phyloP scores from a whole-genome alignment of 148 eudicot species.

The Suaeda aralocaspica region DNA sequence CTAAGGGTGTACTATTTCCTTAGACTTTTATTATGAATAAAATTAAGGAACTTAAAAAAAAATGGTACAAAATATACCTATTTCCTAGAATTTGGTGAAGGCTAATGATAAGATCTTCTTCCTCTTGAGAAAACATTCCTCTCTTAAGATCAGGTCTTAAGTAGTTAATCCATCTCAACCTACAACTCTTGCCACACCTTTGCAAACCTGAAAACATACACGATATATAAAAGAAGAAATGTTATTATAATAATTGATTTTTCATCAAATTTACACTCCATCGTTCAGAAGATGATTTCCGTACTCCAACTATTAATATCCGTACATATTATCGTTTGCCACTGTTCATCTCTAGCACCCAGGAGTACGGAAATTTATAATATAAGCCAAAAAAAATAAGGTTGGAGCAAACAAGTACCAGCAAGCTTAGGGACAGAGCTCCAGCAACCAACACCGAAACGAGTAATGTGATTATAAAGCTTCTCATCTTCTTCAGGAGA shows the following conservation, averaged over 20 bases:
- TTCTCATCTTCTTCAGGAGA: conserved; percentile 53
- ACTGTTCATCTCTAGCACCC: too few relatives aligned
- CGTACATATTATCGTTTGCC: too few relatives aligned
- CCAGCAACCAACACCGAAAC: conserved; percentile 46
- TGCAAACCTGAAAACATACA: conserved; percentile 49
- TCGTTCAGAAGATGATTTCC: too few relatives aligned
- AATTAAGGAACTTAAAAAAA: too few relatives aligned
- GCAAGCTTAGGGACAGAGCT: conserved; percentile 48
- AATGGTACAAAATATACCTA: conserved; percentile 34
- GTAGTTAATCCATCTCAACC: conserved; percentile 84
- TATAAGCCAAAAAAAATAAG: too few relatives aligned
- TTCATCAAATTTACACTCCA: too few relatives aligned
- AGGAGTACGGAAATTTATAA: too few relatives aligned
- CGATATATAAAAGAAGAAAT: background rate
- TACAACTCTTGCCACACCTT: conserved; percentile 88
- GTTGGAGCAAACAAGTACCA: conserved; percentile 28
- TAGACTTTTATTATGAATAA: too few relatives aligned
- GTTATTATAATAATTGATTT: too few relatives aligned
- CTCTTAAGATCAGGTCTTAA: conserved; percentile 84
- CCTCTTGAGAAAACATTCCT: conserved; percentile 75
- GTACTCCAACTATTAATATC: too few relatives aligned
- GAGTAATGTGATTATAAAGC: conserved; percentile 42
- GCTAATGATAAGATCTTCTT: conserved; percentile 56
- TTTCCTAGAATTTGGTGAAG: conserved; percentile 75
- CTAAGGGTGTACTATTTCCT: too few relatives aligned